phyloP scores from a whole-genome alignment of 192 early-diverging fungal species.

The Podila horticola region DNA sequence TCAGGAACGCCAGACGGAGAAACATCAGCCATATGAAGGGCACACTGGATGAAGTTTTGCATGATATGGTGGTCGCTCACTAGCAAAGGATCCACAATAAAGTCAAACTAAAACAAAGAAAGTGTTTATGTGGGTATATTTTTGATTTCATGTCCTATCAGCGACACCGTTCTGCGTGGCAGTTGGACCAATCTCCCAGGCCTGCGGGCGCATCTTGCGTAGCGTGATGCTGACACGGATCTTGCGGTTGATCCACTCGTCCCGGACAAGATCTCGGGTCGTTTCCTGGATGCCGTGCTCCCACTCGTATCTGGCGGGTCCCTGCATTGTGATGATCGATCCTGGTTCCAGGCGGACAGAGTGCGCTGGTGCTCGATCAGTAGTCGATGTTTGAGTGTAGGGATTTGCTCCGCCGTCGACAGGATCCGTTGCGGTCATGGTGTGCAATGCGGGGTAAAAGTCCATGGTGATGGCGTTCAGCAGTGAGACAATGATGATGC shows the following conservation, averaged over 20 bases:
- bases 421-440: constrained; percentile 26
- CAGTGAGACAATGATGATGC: constrained; percentile 58
- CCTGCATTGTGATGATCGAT: constrained; percentile 51
- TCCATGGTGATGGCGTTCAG: constrained; percentile 61
- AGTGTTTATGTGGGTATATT: not conserved
- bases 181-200: constrained; percentile 26
- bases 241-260: constrained; percentile 42
- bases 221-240: constrained; percentile 60
- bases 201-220: constrained; percentile 40
- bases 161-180: constrained; percentile 19
- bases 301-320: constrained; percentile 57
- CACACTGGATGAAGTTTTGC: no score
- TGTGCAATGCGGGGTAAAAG: constrained; percentile 49
- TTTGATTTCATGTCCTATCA: constrained; percentile 6
- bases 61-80: no score
- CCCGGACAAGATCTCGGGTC: constrained; percentile 30
- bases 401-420: constrained; percentile 12
- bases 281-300: constrained; percentile 59
- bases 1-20: no score
- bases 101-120: no score
- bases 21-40: no score
- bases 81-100: no score
- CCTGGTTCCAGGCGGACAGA: constrained; percentile 55
- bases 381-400: not conserved
- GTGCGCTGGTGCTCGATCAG: constrained; percentile 6